Evolutionary conservation across 495 filamentous ascomycete species (phyloP).

Genomic region (Podospora pseudopauciseta): DNA sequence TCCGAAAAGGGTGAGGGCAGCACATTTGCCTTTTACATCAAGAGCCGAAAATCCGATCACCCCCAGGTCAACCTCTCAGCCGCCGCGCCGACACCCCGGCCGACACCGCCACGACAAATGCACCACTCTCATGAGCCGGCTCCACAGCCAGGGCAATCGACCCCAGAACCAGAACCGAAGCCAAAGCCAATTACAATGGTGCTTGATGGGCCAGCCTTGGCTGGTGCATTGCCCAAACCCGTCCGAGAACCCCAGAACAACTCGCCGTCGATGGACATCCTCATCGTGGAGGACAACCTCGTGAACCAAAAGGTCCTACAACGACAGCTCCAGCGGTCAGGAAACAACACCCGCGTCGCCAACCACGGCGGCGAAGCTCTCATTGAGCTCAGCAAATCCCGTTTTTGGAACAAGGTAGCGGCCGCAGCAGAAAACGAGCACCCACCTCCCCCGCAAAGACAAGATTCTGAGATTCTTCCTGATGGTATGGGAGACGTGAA

Average conservation of each 20-base stretch:
- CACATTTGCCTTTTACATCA: constrained; percentile 78
- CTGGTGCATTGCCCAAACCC: not conserved
- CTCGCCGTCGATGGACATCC: constrained; percentile 39
- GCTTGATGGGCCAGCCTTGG: constrained; percentile 2
- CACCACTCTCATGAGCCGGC: not conserved
- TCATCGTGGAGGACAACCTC: constrained; percentile 83
- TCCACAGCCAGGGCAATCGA: not conserved
- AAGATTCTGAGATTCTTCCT: not conserved
- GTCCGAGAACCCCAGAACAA: constrained; percentile 1
- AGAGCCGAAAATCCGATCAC: constrained; percentile 36
- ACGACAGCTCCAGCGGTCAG: constrained; percentile 64
- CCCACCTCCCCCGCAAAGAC: not conserved
- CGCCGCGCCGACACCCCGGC: not conserved
- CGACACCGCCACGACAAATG: not conserved
- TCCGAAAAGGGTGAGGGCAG: constrained; percentile 69
- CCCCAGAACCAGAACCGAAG: not conserved
- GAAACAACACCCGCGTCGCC: constrained; percentile 66
- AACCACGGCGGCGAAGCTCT: constrained; percentile 80
- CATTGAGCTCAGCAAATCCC: constrained; percentile 42
- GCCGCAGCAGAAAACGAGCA: constrained; percentile 9
- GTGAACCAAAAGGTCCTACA: constrained; percentile 74
- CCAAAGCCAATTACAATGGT: not conserved
- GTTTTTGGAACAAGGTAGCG: constrained; percentile 39
- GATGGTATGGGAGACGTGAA: not conserved
- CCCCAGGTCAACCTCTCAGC: constrained; percentile 9